phyloP scores from a whole-genome alignment of 345 rosid species.

The Balakata baccata region DNA sequence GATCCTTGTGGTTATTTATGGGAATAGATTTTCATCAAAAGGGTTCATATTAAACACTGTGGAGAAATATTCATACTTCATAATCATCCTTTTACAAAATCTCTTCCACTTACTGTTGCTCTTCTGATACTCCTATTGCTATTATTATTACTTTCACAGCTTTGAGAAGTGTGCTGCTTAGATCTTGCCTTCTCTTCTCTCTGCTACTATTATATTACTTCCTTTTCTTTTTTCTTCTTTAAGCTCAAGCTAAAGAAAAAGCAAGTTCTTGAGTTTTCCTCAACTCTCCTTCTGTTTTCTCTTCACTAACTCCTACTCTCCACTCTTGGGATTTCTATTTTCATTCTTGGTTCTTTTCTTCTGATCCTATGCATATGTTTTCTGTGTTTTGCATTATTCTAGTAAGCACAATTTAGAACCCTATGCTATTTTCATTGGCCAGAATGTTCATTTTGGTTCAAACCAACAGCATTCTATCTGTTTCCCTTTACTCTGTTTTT shows the following conservation, averaged over 20 bases:
- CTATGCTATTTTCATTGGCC: background rate
- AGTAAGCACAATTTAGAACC: conserved; percentile 4
- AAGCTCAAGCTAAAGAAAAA: conserved; percentile 18
- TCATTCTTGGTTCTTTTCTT: conserved; percentile 9
- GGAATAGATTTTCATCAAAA: background rate
- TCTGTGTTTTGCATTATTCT: background rate
- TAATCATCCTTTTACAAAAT: conserved; percentile 6
- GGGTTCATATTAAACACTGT: background rate
- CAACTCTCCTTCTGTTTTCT: conserved; percentile 13
- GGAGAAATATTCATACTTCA: background rate
- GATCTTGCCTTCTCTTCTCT: conserved; percentile 26
- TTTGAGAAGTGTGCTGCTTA: conserved; percentile 45
- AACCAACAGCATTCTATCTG: background rate
- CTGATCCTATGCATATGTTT: conserved; percentile 9
- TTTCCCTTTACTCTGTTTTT: conserved; percentile 11
- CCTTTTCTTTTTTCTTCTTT: conserved; percentile 32
- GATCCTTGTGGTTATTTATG: background rate
- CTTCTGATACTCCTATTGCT: conserved; percentile 38
- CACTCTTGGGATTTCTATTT: conserved; percentile 18
- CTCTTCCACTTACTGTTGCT: conserved; percentile 18
- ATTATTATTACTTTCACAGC: conserved; percentile 29
- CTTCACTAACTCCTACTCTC: conserved; percentile 5
- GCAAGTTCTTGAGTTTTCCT: conserved; percentile 6
- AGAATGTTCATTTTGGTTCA: conserved; percentile 1
- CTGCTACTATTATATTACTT: conserved; percentile 14